Evolutionary conservation across 306 rosid species (phyloP).

Genomic region (Cicer cuneatum): DNA sequence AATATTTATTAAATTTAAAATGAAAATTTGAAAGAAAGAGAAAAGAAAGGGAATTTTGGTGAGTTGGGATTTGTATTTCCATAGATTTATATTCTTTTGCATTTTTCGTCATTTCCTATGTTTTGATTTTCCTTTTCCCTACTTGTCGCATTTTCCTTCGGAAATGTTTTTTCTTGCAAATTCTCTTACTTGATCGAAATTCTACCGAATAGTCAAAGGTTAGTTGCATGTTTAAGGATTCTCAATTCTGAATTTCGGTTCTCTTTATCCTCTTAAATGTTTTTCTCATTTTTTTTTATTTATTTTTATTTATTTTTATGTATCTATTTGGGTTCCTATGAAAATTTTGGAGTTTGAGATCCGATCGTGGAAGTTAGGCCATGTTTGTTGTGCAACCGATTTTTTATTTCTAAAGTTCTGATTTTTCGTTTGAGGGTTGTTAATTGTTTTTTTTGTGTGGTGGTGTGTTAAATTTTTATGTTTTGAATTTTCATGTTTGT

Average conservation of each 20-base stretch:
- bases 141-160: conserved; percentile 27
- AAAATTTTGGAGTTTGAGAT: conserved; percentile 46
- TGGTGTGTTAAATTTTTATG: conserved; percentile 21
- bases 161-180: conserved; percentile 31
- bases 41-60: background rate
- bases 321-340: background rate
- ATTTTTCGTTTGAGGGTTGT: background rate
- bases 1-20: background rate
- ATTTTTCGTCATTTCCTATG: conserved; percentile 29
- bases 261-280: conserved; percentile 32
- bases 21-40: background rate
- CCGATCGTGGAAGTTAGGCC: conserved; percentile 46
- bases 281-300: background rate
- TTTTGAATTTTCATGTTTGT: conserved; percentile 31
- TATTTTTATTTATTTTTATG: background rate
- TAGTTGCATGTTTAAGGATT: conserved; percentile 21
- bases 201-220: background rate
- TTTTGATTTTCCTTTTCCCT: conserved; percentile 11
- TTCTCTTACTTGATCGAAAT: conserved; percentile 49
- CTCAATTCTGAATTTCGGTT: conserved; percentile 39
- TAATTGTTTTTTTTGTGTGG: background rate
- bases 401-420: conserved; percentile 31
- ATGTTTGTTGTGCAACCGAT: conserved; percentile 20
- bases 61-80: conserved; percentile 42
- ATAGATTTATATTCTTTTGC: conserved; percentile 46